Conservation (phyloP, 2,329 filamentous ascomycete species). For the Sarocladium kiliense region DNA sequence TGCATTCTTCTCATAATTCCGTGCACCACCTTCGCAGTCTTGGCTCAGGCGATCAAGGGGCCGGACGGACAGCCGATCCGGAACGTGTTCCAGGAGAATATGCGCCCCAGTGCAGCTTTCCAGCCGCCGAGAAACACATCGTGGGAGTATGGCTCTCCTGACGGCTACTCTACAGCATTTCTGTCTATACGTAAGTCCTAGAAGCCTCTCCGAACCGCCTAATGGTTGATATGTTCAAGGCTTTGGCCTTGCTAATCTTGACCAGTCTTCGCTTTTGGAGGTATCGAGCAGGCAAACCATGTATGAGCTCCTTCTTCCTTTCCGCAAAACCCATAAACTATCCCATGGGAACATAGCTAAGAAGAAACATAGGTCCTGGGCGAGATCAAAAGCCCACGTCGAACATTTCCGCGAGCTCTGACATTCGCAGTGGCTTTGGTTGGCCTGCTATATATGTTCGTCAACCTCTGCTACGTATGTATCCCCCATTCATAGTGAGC, state of each 20-base stretch:
- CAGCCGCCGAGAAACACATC: not conserved
- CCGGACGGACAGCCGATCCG: constrained; percentile 20
- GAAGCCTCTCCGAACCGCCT: not conserved
- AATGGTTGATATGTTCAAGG: not conserved
- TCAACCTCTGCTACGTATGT: constrained; percentile 16
- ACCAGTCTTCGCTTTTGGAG: constrained; percentile 31
- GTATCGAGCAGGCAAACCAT: constrained; percentile 34
- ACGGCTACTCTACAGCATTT: constrained; percentile 33
- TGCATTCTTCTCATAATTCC: constrained; percentile 40
- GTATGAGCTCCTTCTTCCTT: not conserved
- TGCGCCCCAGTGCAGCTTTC: constrained; percentile 20
- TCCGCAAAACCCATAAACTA: not conserved
- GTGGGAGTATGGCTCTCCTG: constrained; percentile 18
- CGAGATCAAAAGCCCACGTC: constrained; percentile 24
- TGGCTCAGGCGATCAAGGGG: constrained; percentile 9
- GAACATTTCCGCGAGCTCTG: constrained; percentile 27
- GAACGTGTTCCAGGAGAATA: constrained; percentile 23
- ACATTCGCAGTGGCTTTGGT: constrained; percentile 23
- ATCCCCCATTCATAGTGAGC: not conserved
- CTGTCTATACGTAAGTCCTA: constrained; percentile 26
- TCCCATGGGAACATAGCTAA: not conserved
- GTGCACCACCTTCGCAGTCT: constrained; percentile 25
- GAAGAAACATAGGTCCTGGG: constrained; percentile 22
- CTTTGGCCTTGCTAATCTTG: not conserved
- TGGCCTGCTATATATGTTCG: constrained; percentile 27